Evolutionary conservation across 192 early-diverging fungal species (phyloP).

Genomic region (Chytriomyces confervae): DNA sequence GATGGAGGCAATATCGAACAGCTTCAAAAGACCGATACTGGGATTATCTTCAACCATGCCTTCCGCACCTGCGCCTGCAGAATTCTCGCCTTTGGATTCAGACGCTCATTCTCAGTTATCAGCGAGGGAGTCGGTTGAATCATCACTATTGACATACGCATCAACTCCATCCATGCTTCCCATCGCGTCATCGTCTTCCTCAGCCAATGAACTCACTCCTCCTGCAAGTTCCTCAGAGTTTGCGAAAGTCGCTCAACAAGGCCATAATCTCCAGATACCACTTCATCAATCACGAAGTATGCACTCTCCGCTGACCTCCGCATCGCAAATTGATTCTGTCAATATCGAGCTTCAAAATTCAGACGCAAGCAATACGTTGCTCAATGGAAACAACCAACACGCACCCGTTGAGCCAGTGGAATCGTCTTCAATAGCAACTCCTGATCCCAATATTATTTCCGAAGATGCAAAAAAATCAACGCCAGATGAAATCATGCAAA

Average conservation of each 20-base stretch:
- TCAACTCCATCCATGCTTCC: conserved; percentile 46
- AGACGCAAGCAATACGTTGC: too few species aligned
- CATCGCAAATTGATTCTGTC: background rate
- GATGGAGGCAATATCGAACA: background rate
- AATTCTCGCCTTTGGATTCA: background rate
- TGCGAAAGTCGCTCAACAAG: background rate
- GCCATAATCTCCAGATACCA: background rate
- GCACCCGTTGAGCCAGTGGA: too few species aligned
- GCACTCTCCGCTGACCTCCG: conserved; percentile 5
- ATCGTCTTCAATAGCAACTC: too few species aligned
- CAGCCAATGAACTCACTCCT: background rate
- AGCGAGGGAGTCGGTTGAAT: conserved; percentile 41
- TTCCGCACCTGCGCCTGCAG: background rate
- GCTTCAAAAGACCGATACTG: background rate
- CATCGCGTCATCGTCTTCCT: background rate
- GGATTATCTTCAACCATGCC: background rate
- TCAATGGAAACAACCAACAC: too few species aligned
- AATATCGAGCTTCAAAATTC: too few species aligned
- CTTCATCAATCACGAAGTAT: background rate
- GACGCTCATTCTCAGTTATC: conserved; percentile 41
- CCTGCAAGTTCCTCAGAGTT: too few species aligned
- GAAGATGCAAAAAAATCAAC: too few species aligned
- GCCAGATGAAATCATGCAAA: background rate
- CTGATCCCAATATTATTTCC: too few species aligned
- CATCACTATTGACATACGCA: conserved; percentile 44